Conservation (phyloP, 495 filamentous ascomycete genomes). For the Penicillium atrosanguineum region DNA sequence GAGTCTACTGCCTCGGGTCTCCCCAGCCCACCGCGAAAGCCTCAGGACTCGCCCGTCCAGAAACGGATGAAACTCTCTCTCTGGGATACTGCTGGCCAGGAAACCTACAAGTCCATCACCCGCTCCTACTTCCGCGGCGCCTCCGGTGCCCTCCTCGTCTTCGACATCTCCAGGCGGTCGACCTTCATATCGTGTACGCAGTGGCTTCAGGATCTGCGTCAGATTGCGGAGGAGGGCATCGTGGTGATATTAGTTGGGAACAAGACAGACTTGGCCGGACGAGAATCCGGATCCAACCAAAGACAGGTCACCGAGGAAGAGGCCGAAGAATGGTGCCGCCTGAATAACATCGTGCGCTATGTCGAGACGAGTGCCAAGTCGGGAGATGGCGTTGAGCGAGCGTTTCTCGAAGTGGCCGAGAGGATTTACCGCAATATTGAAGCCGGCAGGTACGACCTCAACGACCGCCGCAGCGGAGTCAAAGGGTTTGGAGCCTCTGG, state of each 20-base stretch:
- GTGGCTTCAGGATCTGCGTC: slow-evolving; percentile 89
- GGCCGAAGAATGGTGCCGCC: slow-evolving; percentile 81
- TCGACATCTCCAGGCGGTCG: slow-evolving; percentile 83
- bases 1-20: slow-evolving; percentile 30
- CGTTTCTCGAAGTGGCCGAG: slow-evolving; percentile 90
- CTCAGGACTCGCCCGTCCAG: slow-evolving; percentile 41
- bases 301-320: slow-evolving; percentile 75
- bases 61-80: slow-evolving; percentile 80
- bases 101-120: slow-evolving; percentile 94
- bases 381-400: slow-evolving; percentile 87
- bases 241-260: slow-evolving; percentile 94
- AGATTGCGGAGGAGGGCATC: slow-evolving; percentile 91
- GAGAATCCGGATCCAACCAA: slow-evolving; percentile 53
- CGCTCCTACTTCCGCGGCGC: slow-evolving; percentile 94
- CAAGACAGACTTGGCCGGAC: slow-evolving; percentile 75
- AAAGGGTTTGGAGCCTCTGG: slow-evolving; percentile 67
- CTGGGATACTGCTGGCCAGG: slow-evolving; percentile 97
- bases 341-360: slow-evolving; percentile 81
- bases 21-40: slow-evolving; percentile 37
- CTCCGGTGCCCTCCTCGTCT: slow-evolving; percentile 87
- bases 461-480: slow-evolving; percentile 90
- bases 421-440: slow-evolving; percentile 95
- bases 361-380: slow-evolving; percentile 96
- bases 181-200: slow-evolving; percentile 82
- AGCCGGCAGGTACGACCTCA: slow-evolving; percentile 87